A percentile compares a stretch with the other conserved stretches of the same genome.
These are phyloP conservation scores for Fusarium begoniae DNA, from an alignment of 2,329 filamentous ascomycete genomes.

Conservation along the genomic window DNA sequence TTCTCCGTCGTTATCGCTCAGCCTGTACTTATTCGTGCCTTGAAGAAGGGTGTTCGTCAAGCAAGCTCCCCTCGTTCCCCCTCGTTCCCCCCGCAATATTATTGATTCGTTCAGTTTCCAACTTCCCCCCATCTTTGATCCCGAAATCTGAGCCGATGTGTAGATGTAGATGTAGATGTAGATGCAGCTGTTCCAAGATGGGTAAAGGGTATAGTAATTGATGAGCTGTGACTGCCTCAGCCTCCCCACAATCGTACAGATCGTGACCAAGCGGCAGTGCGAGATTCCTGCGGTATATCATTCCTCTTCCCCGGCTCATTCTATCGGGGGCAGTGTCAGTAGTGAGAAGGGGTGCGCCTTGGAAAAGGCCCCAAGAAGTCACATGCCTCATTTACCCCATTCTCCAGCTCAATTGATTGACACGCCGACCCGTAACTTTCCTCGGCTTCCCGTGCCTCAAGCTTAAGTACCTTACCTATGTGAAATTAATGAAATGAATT, in stretches of 20 bases:
- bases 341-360: conserved; percentile 26
- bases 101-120: not conserved
- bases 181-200: not conserved
- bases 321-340: not conserved
- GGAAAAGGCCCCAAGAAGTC: conserved; percentile 7
- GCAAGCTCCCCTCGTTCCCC: not conserved
- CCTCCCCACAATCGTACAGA: conserved; percentile 3
- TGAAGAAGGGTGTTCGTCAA: not conserved
- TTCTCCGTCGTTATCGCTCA: not conserved
- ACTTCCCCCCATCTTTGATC: not conserved
- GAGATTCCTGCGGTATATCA: not conserved
- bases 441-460: not conserved
- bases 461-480: not conserved
- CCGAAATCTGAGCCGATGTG: conserved; percentile 15
- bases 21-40: not conserved
- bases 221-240: not conserved
- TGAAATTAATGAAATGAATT: not conserved
- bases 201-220: not conserved
- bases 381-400: conserved; percentile 20
- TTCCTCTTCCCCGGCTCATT: not conserved
- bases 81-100: conserved; percentile 26
- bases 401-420: not conserved
- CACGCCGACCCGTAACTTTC: not conserved
- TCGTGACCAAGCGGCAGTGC: not conserved
- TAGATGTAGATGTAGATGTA: not conserved